These are phyloP conservation scores for Diaporthe vexans DNA, from an alignment of 2,329 filamentous ascomycete genomes.

Conservation along the genomic window DNA sequence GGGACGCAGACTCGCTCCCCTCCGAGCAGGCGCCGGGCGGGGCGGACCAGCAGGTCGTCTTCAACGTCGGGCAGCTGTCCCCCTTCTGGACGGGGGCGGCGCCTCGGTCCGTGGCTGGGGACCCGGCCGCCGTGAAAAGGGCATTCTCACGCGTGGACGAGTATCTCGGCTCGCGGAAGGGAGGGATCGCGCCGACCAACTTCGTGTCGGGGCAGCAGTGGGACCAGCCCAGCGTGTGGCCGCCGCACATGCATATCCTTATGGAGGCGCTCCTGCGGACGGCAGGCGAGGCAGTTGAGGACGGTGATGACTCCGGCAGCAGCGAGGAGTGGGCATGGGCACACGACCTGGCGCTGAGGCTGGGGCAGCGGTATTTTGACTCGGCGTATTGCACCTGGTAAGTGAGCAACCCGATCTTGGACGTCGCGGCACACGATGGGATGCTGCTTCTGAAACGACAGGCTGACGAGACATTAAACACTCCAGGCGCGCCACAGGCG, in stretches of 20 bases:
- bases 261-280: slow-evolving; percentile 74
- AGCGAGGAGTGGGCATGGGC: slow-evolving; percentile 68
- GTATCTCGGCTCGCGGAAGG: slow-evolving; percentile 65
- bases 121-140: slow-evolving; percentile 69
- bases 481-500: slow-evolving; percentile 67
- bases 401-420: neutral
- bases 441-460: neutral
- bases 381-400: slow-evolving; percentile 79
- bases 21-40: slow-evolving; percentile 52
- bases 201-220: slow-evolving; percentile 74
- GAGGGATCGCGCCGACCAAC: slow-evolving; percentile 75
- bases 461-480: neutral
- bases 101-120: slow-evolving; percentile 67
- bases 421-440: no score
- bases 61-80: slow-evolving; percentile 73
- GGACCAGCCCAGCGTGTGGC: slow-evolving; percentile 81
- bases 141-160: slow-evolving; percentile 67
- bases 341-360: slow-evolving; percentile 67
- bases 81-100: slow-evolving; percentile 80
- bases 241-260: slow-evolving; percentile 74
- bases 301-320: slow-evolving; percentile 40
- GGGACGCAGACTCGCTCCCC: slow-evolving; percentile 59
- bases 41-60: slow-evolving; percentile 68
- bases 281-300: slow-evolving; percentile 65
- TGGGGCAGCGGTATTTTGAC: slow-evolving; percentile 77